Conservation (phyloP, 1,284 basidiomycete genomes). For the Sanghuangporus sanghuang region DNA sequence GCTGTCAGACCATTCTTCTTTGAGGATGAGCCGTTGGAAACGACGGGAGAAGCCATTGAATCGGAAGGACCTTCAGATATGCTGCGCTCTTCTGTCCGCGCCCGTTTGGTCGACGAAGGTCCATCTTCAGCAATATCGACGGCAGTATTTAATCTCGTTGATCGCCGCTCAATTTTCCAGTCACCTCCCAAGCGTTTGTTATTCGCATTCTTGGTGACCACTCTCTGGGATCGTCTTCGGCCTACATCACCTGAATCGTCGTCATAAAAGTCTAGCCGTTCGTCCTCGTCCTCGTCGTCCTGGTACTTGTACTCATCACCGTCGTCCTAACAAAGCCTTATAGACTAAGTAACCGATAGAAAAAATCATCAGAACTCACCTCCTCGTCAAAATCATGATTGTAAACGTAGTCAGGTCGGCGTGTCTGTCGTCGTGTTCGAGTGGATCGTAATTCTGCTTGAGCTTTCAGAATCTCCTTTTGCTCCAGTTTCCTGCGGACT, state of each 20-base stretch:
- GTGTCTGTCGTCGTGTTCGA: constrained; percentile 62
- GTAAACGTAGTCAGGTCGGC: constrained; percentile 74
- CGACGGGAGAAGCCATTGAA: constrained; percentile 22
- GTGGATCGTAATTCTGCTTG: constrained; percentile 74
- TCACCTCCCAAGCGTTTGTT: constrained; percentile 50
- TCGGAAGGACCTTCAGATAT: constrained; percentile 48
- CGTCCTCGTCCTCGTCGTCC: constrained; percentile 59
- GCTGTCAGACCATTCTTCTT: constrained; percentile 48
- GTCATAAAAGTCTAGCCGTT: constrained; percentile 48
- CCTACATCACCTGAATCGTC: constrained; percentile 36
- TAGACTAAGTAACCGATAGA: constrained; percentile 19
- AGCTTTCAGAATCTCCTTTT: constrained; percentile 55
- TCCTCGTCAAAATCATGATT: constrained; percentile 59
- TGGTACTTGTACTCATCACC: constrained; percentile 61
- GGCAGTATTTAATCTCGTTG: constrained; percentile 55
- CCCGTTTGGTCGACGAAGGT: constrained; percentile 54
- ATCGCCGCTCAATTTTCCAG: constrained; percentile 72
- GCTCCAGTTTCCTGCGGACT: constrained; percentile 61
- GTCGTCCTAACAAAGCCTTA: constrained; percentile 41
- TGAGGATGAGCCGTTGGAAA: constrained; percentile 26
- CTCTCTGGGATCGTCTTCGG: constrained; percentile 59
- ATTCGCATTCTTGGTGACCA: constrained; percentile 38
- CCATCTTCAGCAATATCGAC: constrained; percentile 45
- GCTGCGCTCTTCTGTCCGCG: constrained; percentile 67
- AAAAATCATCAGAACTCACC: constrained; percentile 32